Conservation (phyloP, 768 basidiomycete species). For the Dioszegia aurantiaca region DNA sequence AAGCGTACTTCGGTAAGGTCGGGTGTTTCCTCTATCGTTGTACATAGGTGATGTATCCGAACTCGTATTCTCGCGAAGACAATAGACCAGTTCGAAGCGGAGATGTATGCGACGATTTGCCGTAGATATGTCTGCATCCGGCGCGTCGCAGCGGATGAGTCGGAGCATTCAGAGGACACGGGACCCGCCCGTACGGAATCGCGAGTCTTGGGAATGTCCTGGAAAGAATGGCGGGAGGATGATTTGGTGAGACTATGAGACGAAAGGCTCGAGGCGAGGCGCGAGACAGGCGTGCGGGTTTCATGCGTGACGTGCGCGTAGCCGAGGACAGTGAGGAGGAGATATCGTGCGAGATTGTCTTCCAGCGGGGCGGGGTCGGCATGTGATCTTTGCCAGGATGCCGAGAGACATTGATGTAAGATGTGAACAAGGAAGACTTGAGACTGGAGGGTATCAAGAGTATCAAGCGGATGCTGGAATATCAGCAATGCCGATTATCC, state of each 20-base stretch:
- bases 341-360: constrained; percentile 74
- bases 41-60: constrained; percentile 64
- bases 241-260: constrained; percentile 9
- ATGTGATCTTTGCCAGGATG: constrained; percentile 64
- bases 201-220: constrained; percentile 1
- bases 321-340: constrained; percentile 76
- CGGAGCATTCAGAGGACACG: constrained; percentile 19
- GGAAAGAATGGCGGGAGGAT: constrained; percentile 23
- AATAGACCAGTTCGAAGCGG: constrained; percentile 80
- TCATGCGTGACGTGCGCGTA: constrained; percentile 62
- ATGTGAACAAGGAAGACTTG: constrained; percentile 83
- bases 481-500: constrained; percentile 13
- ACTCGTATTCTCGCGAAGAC: constrained; percentile 68
- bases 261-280: constrained; percentile 8
- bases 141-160: constrained; percentile 13
- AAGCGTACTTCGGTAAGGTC: constrained; percentile 75
- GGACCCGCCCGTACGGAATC: constrained; percentile 4
- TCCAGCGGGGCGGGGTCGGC: constrained; percentile 70
- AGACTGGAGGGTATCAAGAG: constrained; percentile 76
- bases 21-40: constrained; percentile 58
- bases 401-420: constrained; percentile 70
- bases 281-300: not conserved
- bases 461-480: constrained; percentile 46
- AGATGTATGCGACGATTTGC: constrained; percentile 78
- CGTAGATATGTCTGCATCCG: constrained; percentile 50